Evolutionary conservation across 2,329 filamentous ascomycete species (phyloP).

Genomic region (Colletotrichum theobromicola): DNA sequence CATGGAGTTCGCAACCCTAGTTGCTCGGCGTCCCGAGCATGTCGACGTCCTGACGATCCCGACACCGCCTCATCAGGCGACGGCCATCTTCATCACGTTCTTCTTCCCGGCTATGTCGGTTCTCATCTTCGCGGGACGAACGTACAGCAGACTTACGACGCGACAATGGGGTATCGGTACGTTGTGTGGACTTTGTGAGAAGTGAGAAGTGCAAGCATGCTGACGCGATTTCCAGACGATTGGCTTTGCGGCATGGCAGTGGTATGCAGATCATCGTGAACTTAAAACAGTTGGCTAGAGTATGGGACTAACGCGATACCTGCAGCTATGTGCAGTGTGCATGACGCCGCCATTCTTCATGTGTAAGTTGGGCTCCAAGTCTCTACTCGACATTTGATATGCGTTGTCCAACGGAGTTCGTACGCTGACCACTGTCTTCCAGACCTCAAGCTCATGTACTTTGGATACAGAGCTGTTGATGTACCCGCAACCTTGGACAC

Average conservation of each 20-base stretch:
- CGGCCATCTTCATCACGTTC: conserved; percentile 34
- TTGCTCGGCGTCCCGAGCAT: conserved; percentile 19
- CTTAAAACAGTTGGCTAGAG: accelerated
- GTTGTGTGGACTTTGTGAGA: neutral
- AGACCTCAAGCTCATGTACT: conserved; percentile 34
- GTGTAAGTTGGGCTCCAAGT: conserved; percentile 25
- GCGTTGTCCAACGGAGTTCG: neutral
- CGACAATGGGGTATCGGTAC: conserved; percentile 32
- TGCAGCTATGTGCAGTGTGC: conserved; percentile 20
- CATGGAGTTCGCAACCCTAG: conserved; percentile 5
- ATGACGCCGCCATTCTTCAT: conserved; percentile 29
- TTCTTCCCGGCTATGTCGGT: conserved; percentile 33
- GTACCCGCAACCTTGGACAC: conserved; percentile 7
- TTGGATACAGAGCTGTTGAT: conserved; percentile 27
- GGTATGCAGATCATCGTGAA: neutral
- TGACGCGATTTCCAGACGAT: conserved; percentile 26
- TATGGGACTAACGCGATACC: neutral
- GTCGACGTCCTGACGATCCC: conserved; percentile 32
- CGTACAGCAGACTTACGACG: conserved; percentile 29
- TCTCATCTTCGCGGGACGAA: conserved; percentile 28
- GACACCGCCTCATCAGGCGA: conserved; percentile 34
- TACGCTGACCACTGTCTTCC: neutral
- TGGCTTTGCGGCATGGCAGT: conserved; percentile 30
- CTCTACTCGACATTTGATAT: neutral
- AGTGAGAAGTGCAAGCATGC: neutral